phyloP scores from a whole-genome alignment of 1,284 basidiomycete genomes.

The Rhodofomes roseus region DNA sequence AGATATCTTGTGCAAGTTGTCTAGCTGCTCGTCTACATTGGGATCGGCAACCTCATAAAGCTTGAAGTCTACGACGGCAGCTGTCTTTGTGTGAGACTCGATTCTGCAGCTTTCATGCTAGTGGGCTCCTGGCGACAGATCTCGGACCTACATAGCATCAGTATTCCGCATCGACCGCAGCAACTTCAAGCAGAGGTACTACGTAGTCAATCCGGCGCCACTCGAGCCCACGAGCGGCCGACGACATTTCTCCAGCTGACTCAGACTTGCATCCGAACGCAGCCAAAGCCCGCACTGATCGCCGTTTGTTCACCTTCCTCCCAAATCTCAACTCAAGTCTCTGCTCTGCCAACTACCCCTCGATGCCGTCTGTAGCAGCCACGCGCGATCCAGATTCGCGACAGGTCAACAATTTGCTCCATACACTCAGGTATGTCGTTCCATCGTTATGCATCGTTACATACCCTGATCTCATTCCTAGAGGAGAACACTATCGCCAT shows the following conservation, averaged over 20 bases:
- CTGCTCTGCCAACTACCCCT: neutral
- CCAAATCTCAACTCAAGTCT: too few relatives aligned
- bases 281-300: neutral
- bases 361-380: neutral
- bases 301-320: neutral
- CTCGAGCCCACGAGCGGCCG: neutral
- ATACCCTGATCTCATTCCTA: conserved; percentile 17
- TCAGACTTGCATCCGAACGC: neutral
- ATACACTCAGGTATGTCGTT: conserved; percentile 39
- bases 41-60: too few relatives aligned
- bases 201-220: neutral
- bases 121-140: too few relatives aligned
- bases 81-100: too few relatives aligned
- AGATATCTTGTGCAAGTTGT: neutral
- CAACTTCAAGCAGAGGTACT: too few relatives aligned
- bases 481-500: conserved; percentile 68
- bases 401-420: conserved; percentile 46
- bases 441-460: neutral
- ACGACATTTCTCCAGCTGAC: neutral
- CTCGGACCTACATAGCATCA: too few relatives aligned
- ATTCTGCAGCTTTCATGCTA: too few relatives aligned
- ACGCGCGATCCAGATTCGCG: conserved; percentile 2
- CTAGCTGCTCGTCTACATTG: neutral
- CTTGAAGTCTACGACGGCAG: too few relatives aligned
- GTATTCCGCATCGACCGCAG: too few relatives aligned